Conservation (phyloP, 2,329 filamentous ascomycete species). For the Scedosporium minutisporum region DNA sequence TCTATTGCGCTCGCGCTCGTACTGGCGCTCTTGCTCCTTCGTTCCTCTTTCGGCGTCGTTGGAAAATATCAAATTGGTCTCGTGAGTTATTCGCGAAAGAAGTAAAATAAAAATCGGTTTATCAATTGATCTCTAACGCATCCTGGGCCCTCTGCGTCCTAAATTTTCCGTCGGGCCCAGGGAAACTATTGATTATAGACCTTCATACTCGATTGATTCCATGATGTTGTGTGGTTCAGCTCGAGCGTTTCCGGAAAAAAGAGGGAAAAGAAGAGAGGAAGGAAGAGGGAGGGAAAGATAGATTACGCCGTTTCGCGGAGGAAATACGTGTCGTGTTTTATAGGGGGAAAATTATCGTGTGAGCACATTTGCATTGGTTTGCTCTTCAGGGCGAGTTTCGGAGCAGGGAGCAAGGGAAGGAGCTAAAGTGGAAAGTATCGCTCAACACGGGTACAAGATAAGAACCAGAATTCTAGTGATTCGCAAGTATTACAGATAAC, state of each 20-base stretch:
- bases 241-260: background rate
- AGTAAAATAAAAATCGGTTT: background rate
- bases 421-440: too few species aligned
- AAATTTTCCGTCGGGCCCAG: background rate
- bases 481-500: too few species aligned
- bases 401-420: too few species aligned
- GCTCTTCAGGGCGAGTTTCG: too few species aligned
- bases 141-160: background rate
- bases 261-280: background rate
- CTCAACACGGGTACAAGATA: too few species aligned
- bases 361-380: too few species aligned
- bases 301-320: background rate
- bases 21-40: too few species aligned
- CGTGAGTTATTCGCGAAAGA: background rate
- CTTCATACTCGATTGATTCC: conserved; percentile 2
- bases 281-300: background rate
- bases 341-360: too few species aligned
- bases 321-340: conserved; percentile 1
- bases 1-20: too few species aligned
- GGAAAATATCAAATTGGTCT: background rate
- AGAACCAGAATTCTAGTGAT: too few species aligned
- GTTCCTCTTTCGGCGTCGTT: too few species aligned
- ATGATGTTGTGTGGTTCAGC: background rate
- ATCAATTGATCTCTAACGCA: background rate
- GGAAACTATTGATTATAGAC: background rate